These are phyloP conservation scores for Sphaerosporella brunnea DNA, from an alignment of 495 filamentous ascomycete species.

Conservation along the genomic window DNA sequence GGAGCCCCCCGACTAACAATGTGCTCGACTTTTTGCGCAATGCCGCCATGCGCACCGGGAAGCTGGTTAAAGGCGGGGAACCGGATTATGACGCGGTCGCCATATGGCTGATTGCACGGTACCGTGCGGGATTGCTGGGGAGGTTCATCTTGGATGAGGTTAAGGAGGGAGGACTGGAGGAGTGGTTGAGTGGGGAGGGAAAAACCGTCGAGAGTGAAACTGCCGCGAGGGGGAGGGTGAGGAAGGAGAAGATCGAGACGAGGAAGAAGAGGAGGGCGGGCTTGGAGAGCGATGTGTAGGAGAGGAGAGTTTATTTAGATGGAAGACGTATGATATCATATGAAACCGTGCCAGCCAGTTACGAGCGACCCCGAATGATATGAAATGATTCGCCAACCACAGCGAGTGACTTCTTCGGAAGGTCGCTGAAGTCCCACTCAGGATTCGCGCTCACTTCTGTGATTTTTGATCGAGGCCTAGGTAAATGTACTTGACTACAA, in stretches of 20 bases:
- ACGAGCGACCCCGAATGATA: no score
- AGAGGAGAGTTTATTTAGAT: no score
- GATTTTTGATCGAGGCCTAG: no score
- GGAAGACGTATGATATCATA: no score
- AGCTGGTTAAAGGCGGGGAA: slow-evolving; percentile 54
- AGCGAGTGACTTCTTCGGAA: no score
- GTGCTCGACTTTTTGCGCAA: slow-evolving; percentile 46
- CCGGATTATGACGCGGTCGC: slow-evolving; percentile 58
- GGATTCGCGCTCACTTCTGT: neutral
- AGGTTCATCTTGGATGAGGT: slow-evolving; percentile 68
- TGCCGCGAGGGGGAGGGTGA: slow-evolving; percentile 28
- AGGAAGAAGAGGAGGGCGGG: slow-evolving; percentile 2
- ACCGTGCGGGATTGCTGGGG: slow-evolving; percentile 60
- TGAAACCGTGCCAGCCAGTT: no score
- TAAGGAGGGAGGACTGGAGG: slow-evolving; percentile 35
- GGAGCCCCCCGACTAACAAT: slow-evolving; percentile 60
- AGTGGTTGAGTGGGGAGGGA: slow-evolving; percentile 29
- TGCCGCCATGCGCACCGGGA: slow-evolving; percentile 55
- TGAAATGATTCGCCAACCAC: no score
- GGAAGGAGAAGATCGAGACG: slow-evolving; percentile 29
- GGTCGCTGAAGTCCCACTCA: no score
- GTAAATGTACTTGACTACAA: no score
- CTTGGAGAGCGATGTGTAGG: no score
- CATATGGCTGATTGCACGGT: slow-evolving; percentile 68
- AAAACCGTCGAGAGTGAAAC: slow-evolving; percentile 24